Base-by-base conservation (phyloP, 768 basidiomycete genomes). In the Trametes elegans region DNA sequence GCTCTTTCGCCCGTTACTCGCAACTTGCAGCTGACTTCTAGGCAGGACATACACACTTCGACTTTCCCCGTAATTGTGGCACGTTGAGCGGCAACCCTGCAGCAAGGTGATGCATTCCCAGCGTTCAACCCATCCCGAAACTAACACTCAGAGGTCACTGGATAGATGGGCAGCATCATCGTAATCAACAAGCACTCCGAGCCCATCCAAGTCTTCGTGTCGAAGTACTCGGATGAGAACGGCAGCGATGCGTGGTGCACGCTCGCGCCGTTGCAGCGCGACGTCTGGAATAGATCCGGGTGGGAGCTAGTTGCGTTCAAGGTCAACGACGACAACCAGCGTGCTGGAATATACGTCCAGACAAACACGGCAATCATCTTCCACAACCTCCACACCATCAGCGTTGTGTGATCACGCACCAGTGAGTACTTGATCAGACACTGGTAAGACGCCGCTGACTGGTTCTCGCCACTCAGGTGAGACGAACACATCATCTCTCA, bases 271-370 rank as follows among this genome's bases (percentile, higher is more conserved):
- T n/a, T n/a, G n/a, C n/a, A n/a, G 2, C 35, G 36, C 36, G 36
- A 54, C 16, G 29, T 45, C 4, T 54, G 53, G 53, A 16, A 7
- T 7, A 44, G 53, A 26, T 13, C 23, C 14, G 44, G 45, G 26
- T 46, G 44, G 38, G 53, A 47, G 38, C 14, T 46, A 21, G 53
- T 54, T n/a, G 53, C 35, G 21, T 54, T 54, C 36, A 47, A 46
- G 44, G 35, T 32, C 53, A 28, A n/a, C 13, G 11, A 38, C 27
- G 53, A 54, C 53, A 32, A 27, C 13, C 21, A 32, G 16, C 53
- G 44, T 11, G 53, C 44, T 3, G 53, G 53, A 9, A 36, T 54
- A 6, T 54, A 54, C 29, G 44, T 51, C 31, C 49, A 18, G 2
- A 23, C 29, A 19, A 26, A 53, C 36, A 16, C 44, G 11, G 47